Evolutionary conservation across 768 basidiomycete genomes (phyloP).

Genomic region (Astraeus odoratus): DNA sequence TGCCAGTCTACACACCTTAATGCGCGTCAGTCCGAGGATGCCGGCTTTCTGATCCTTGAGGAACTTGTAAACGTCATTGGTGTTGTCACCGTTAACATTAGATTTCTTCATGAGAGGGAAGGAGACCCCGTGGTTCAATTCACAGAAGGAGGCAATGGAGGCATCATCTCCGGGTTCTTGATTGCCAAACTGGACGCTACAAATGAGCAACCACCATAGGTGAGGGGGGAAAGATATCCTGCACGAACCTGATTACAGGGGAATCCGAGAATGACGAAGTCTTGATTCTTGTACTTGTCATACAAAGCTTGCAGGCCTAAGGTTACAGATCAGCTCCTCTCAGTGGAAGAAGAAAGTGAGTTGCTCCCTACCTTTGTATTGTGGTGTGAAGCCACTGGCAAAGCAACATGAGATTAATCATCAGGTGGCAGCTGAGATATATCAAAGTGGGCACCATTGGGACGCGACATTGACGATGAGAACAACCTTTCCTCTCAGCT

Average conservation of each 20-base stretch:
- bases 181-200: conserved; percentile 57
- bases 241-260: conserved; percentile 75
- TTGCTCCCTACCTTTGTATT: conserved; percentile 54
- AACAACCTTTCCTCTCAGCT: conserved; percentile 72
- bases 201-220: neutral
- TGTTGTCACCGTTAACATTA: conserved; percentile 83
- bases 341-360: neutral
- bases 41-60: conserved; percentile 77
- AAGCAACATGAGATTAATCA: conserved; percentile 1
- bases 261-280: conserved; percentile 79
- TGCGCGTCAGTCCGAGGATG: conserved; percentile 59
- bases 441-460: conserved; percentile 38
- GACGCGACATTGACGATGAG: conserved; percentile 77
- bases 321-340: neutral
- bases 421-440: neutral
- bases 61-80: conserved; percentile 81
- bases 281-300: conserved; percentile 73
- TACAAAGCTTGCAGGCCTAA: conserved; percentile 73
- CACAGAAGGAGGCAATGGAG: conserved; percentile 69
- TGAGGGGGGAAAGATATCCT: neutral
- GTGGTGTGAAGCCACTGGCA: conserved; percentile 73
- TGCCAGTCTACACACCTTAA: conserved; percentile 65
- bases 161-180: conserved; percentile 83
- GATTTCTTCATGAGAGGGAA: conserved; percentile 92
- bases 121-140: conserved; percentile 78